Evolutionary conservation across 352 stramenopile genomes (phyloP), one percentile per base, ranked within the genome.

Genomic region (Globisporangium camurandrum): DNA sequence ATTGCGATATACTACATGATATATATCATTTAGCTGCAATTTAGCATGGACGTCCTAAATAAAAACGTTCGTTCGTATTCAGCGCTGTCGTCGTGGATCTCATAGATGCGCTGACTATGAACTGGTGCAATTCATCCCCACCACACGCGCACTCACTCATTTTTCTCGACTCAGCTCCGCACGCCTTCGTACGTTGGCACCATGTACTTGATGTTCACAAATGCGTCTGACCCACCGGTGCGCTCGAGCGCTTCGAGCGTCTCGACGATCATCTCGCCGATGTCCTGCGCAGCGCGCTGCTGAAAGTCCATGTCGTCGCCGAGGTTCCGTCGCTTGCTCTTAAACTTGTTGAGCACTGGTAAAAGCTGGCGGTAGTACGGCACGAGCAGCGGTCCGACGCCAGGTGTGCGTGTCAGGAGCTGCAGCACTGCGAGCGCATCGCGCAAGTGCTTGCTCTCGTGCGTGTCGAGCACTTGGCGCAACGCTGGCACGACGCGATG

Each of bases 131-230:
- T n/a, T n/a, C n/a, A n/a, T n/a, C n/a, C n/a, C n/a, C n/a, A n/a
- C n/a, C n/a, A n/a, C n/a, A n/a, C n/a, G n/a, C n/a, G n/a, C n/a
- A n/a, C n/a, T n/a, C n/a, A n/a, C n/a, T n/a, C n/a, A n/a, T n/a
- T n/a, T n/a, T n/a, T n/a, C n/a, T n/a, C n/a, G n/a, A n/a, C n/a
- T n/a, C n/a, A n/a, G n/a, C n/a, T n/a, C n/a, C n/a, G n/a, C n/a
- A 67, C 53, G 52, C 76, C 86, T 64, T 98, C 87, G 71, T 97
- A 98, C 19, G 94, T 96, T 20, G 94, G 95, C 8, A 98, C 82
- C 69, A 98, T 93, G 59, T 98, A 98, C 70, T 98, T 98, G 65
- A 97, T 97, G 69, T 97, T 97, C 27, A 96, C 76, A 58, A 86
- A 96, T 9, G 89, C 89, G 46, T 97, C 83, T 1, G 86, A 66